Base-by-base conservation (phyloP, 106 monocot genomes). In the Alisma plantagoaquatica region DNA sequence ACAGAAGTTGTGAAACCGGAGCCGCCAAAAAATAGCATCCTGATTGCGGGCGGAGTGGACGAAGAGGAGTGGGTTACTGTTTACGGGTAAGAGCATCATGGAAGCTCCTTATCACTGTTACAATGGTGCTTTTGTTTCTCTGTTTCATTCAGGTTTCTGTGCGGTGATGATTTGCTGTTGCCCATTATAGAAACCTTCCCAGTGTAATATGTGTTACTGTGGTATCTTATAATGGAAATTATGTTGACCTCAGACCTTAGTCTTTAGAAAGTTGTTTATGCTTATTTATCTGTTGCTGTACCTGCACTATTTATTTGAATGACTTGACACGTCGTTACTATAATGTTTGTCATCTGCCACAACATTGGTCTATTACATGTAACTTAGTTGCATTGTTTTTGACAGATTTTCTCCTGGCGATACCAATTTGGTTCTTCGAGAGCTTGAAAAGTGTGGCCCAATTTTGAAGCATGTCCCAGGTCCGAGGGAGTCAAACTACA, bases 51-150 rank as follows among this genome's bases (percentile, higher is more conserved):
- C n/a, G 44, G 56, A 25, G 27, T 77, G 22, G 77, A 93, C 38
- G 93, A 87, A 53, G 87, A 83, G 66, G 87, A 87, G 53, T 93
- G 93, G 93, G 80, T 93, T 31, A 87, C 87, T 58, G 93, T 93
- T 43, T 93, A 80, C 59, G 93, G 93, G 93, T 93, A 83, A 29
- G 59, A n/a, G n/a, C n/a, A n/a, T n/a, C n/a, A n/a, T n/a, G n/a
- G n/a, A n/a, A n/a, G n/a, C n/a, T n/a, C n/a, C n/a, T n/a, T n/a
- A n/a, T n/a, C n/a, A n/a, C n/a, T n/a, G n/a, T n/a, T n/a, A n/a
- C n/a, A n/a, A n/a, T n/a, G n/a, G n/a, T n/a, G n/a, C n/a, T 21
- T 8, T 31, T 14, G 23, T 59, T 59, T 42, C 20, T 44, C 15
- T 16, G 27, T 1, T 53, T 27, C n/a, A 29, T 49, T 49, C 20